Percentiles rank a stretch among this genome's conserved stretches.
These are phyloP conservation scores for Calocera cornea DNA, from an alignment of 768 basidiomycete species.

Conservation along the genomic window DNA sequence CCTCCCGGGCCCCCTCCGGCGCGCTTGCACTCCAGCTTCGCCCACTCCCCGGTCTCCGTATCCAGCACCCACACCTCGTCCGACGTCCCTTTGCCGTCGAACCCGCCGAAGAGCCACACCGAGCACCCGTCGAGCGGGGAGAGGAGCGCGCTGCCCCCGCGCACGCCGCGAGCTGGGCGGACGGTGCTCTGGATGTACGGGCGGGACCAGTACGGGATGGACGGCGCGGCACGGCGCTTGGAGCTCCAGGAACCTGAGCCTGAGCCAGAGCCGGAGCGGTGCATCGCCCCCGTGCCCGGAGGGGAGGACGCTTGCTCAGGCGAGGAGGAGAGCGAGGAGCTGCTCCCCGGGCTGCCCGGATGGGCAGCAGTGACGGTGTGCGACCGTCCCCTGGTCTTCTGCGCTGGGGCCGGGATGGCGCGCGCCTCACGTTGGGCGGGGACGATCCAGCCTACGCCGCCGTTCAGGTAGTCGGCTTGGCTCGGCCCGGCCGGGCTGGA, in stretches of 20 bases:
- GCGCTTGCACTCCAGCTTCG: neutral
- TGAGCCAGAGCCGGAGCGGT: too few species aligned
- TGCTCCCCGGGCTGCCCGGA: neutral
- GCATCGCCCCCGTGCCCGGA: neutral
- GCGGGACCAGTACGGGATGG: neutral
- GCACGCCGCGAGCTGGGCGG: neutral
- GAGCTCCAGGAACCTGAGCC: too few species aligned
- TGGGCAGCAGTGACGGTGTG: neutral
- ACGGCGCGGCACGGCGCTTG: neutral
- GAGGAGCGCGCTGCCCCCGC: neutral
- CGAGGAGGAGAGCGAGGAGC: neutral
- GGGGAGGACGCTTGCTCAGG: neutral
- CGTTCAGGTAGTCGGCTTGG: neutral
- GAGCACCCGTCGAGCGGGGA: neutral
- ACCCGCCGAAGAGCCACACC: constrained; percentile 1
- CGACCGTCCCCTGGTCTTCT: neutral
- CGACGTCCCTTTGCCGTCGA: neutral
- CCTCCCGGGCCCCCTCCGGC: neutral
- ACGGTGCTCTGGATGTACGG: neutral
- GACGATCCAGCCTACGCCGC: neutral
- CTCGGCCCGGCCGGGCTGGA: neutral
- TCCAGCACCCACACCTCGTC: neutral
- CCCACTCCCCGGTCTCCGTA: neutral
- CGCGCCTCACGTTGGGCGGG: neutral
- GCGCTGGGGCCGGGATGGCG: neutral